A percentile compares a stretch with the other conserved stretches of the same genome.
These are phyloP conservation scores for Scutellaria minor DNA, from an alignment of 257 asterid genomes.

Conservation along the genomic window DNA sequence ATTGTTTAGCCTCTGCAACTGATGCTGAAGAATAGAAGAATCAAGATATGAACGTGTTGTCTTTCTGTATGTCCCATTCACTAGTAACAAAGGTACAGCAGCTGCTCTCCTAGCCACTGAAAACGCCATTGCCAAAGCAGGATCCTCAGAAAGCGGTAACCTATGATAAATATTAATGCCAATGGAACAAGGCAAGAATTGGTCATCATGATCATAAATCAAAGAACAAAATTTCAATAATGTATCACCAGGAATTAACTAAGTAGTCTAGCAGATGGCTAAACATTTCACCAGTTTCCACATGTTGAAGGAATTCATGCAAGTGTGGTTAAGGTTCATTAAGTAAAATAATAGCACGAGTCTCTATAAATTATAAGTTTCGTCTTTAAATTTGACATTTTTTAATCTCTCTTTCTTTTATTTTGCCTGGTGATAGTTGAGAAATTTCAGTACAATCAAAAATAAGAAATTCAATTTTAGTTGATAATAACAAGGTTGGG, in stretches of 20 bases:
- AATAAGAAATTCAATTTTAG: constrained; percentile 1
- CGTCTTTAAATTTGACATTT: constrained; percentile 10
- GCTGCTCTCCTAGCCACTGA: constrained; percentile 97
- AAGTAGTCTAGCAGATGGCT: constrained; percentile 18
- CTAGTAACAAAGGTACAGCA: constrained; percentile 88
- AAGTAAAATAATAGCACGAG: constrained; percentile 16
- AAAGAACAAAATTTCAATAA: constrained; percentile 22
- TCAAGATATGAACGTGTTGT: constrained; percentile 93
- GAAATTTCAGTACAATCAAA: constrained; percentile 8
- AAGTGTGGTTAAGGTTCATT: constrained; percentile 19
- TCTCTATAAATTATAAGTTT: neutral
- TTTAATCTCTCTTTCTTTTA: constrained; percentile 11
- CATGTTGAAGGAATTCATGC: constrained; percentile 25
- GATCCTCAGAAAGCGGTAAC: constrained; percentile 89
- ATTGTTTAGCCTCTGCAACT: constrained; percentile 78
- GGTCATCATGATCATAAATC: constrained; percentile 26
- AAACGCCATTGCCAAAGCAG: constrained; percentile 97
- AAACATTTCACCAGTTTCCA: constrained; percentile 17
- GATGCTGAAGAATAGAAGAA: constrained; percentile 96
- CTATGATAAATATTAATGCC: constrained; percentile 47
- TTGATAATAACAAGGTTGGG: neutral
- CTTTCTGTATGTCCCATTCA: constrained; percentile 94
- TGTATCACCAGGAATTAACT: constrained; percentile 16
- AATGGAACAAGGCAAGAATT: constrained; percentile 31
- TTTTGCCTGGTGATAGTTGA: constrained; percentile 8